These are phyloP conservation scores for Phalaenopsis equestris DNA, from an alignment of 106 monocot species.

Conservation along the genomic window DNA sequence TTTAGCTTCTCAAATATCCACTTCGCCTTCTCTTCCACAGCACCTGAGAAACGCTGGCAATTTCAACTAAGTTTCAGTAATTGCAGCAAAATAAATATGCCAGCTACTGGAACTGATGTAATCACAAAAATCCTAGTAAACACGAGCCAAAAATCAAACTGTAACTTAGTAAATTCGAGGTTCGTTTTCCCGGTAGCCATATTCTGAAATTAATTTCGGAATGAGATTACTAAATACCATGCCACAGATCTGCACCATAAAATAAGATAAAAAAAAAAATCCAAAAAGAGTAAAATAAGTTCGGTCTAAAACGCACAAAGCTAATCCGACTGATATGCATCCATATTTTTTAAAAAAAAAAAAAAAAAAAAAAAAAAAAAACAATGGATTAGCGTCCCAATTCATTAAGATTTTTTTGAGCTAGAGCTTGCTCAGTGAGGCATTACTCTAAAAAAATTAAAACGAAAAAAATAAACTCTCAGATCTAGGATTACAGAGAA, in stretches of 20 bases:
- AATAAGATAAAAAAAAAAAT: neutral
- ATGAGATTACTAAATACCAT: neutral
- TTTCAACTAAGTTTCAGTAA: slow-evolving; percentile 7
- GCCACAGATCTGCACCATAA: neutral
- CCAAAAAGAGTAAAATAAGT: neutral
- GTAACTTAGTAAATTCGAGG: no score
- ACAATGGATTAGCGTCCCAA: no score
- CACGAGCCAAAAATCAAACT: neutral
- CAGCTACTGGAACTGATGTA: neutral
- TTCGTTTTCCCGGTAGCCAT: neutral
- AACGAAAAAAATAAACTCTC: neutral
- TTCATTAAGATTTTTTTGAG: no score
- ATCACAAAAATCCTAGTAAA: neutral
- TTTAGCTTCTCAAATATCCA: slow-evolving; percentile 96
- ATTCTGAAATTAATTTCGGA: neutral
- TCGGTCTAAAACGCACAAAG: neutral
- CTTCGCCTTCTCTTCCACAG: slow-evolving; percentile 95
- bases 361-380: neutral
- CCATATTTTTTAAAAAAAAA: neutral
- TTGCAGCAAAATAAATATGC: neutral
- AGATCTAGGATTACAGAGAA: neutral
- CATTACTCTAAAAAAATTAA: neutral
- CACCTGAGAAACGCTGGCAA: slow-evolving; percentile 71
- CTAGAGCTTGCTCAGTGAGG: no score
- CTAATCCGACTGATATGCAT: neutral